These are phyloP conservation scores for Exophiala spinifera DNA, from an alignment of 2,329 filamentous ascomycete species.

Conservation along the genomic window DNA sequence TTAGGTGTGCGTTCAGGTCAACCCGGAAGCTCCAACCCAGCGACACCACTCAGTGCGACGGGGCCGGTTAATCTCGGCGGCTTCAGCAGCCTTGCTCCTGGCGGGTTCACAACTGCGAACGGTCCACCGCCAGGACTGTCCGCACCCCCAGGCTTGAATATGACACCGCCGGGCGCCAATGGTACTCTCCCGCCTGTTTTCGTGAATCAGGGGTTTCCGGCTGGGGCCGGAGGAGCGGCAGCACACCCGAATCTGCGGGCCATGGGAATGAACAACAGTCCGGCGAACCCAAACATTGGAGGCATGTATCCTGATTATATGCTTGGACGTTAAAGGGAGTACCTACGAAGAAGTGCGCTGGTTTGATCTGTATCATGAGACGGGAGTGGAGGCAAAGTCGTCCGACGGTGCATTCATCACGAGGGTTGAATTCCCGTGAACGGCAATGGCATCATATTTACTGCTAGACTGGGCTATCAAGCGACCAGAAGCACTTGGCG, in stretches of 20 bases:
- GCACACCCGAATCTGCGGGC: slow-evolving; percentile 34
- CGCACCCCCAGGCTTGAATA: slow-evolving; percentile 67
- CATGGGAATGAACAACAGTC: slow-evolving; percentile 31
- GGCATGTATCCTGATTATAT: slow-evolving; percentile 48
- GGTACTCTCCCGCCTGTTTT: slow-evolving; percentile 20
- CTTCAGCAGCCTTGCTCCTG: slow-evolving; percentile 52
- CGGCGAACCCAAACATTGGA: slow-evolving; percentile 33
- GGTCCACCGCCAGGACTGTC: slow-evolving; percentile 79
- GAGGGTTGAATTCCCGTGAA: not conserved
- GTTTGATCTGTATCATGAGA: too few species aligned
- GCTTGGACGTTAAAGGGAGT: slow-evolving; percentile 39
- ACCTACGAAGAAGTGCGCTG: not conserved
- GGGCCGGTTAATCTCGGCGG: slow-evolving; percentile 58
- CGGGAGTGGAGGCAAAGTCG: too few species aligned
- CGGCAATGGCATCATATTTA: not conserved
- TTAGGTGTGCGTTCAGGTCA: slow-evolving; percentile 84
- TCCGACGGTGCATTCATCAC: not conserved
- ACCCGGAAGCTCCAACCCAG: slow-evolving; percentile 49
- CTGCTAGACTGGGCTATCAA: not conserved
- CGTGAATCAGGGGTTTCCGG: slow-evolving; percentile 27
- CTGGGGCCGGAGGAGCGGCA: slow-evolving; percentile 33
- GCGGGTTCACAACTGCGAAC: slow-evolving; percentile 64
- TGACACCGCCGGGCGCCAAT: slow-evolving; percentile 32
- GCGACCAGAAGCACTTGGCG: not conserved
- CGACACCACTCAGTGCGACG: slow-evolving; percentile 50